These are phyloP conservation scores for Calonectria hawksworthii DNA, from an alignment of 2,329 filamentous ascomycete species.

Conservation along the genomic window DNA sequence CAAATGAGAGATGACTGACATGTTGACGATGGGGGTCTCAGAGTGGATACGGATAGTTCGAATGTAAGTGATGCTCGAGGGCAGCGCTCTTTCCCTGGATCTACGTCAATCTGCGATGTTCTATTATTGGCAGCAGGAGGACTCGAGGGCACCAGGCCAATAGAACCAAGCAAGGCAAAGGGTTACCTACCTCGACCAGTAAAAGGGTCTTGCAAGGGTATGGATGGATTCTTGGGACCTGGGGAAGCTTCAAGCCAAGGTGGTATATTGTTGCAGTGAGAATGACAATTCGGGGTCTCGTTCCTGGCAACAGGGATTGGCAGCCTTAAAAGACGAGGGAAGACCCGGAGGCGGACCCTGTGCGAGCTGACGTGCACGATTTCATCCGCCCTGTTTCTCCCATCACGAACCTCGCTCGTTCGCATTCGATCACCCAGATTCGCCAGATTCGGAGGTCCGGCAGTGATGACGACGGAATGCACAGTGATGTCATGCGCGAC, in stretches of 20 bases:
- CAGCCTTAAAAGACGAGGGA: conserved; percentile 36
- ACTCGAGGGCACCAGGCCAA: background rate
- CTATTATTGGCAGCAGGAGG: conserved; percentile 1
- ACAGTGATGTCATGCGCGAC: conserved; percentile 52
- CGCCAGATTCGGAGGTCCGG: conserved; percentile 17
- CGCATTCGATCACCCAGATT: conserved; percentile 4
- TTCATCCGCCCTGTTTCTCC: conserved; percentile 41
- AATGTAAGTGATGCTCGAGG: background rate
- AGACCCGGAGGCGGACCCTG: conserved; percentile 2
- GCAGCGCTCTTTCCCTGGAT: conserved; percentile 33
- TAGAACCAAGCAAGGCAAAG: background rate
- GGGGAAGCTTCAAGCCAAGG: background rate
- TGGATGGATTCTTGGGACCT: background rate
- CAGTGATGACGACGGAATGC: conserved; percentile 46
- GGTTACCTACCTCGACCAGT: conserved; percentile 31
- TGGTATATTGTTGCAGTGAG: conserved; percentile 15
- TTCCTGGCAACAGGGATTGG: conserved; percentile 37
- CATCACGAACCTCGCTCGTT: conserved; percentile 11
- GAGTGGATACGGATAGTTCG: conserved; percentile 10
- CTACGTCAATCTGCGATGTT: background rate
- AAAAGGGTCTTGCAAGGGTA: conserved; percentile 11
- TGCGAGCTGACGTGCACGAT: conserved; percentile 44
- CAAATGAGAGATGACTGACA: conserved; percentile 33
- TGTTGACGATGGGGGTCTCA: conserved; percentile 24
- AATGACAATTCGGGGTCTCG: conserved; percentile 31